Evolutionary conservation across 1,284 basidiomycete genomes (phyloP).

Genomic region (Neonothopanus nambi): DNA sequence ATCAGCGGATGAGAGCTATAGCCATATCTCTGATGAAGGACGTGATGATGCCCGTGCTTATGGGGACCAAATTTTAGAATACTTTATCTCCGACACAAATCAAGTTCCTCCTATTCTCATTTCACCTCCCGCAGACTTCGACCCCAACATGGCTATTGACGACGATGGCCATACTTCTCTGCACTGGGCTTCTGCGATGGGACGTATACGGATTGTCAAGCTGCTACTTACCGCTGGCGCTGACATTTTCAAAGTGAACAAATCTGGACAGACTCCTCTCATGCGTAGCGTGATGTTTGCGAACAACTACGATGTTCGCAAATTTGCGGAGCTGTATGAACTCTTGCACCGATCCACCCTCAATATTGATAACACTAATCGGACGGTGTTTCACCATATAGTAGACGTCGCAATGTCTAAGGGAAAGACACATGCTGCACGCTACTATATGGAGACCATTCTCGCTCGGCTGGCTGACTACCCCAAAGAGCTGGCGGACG

Average conservation of each 20-base stretch:
- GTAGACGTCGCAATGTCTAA: constrained; percentile 98
- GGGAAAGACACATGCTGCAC: constrained; percentile 95
- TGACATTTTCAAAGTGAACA: constrained; percentile 97
- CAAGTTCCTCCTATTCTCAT: constrained; percentile 90
- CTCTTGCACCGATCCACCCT: constrained; percentile 95
- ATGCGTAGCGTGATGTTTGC: constrained; percentile 99
- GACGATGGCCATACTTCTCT: constrained; percentile 97
- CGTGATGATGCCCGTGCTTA: constrained; percentile 64
- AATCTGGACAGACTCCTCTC: constrained; percentile 93
- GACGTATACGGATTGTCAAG: constrained; percentile 95
- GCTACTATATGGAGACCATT: constrained; percentile 99
- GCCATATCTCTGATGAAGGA: constrained; percentile 32
- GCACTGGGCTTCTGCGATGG: constrained; percentile 99
- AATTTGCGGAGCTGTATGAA: constrained; percentile 98
- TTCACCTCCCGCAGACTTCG: constrained; percentile 88
- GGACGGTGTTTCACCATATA: constrained; percentile 98
- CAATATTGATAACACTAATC: constrained; percentile 98
- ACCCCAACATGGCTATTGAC: constrained; percentile 96
- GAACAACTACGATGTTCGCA: constrained; percentile 99
- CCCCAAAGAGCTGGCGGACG: constrained; percentile 95
- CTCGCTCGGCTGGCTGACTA: constrained; percentile 90
- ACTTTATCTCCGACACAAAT: constrained; percentile 97
- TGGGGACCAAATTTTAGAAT: constrained; percentile 96
- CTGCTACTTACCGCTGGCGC: constrained; percentile 92
- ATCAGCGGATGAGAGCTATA: constrained; percentile 35